Percentiles rank a stretch among this genome's conserved stretches.
Conservation (phyloP, 1,284 basidiomycete genomes). For the Apiotrichum laibachii region DNA sequence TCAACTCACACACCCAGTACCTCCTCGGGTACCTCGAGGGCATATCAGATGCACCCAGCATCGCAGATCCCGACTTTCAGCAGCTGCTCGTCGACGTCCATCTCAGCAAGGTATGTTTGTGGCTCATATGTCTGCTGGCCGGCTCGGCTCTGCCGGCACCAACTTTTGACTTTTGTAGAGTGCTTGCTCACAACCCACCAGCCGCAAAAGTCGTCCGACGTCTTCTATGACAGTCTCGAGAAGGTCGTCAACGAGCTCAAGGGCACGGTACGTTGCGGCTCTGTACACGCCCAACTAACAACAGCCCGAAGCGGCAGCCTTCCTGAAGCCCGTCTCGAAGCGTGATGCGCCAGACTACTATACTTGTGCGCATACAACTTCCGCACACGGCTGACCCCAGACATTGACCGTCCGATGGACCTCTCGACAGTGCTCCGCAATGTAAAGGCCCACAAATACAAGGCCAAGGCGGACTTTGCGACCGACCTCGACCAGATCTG, state of each 20-base stretch:
- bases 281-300: not conserved
- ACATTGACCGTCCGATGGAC: slow-evolving; percentile 91
- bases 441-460: slow-evolving; percentile 85
- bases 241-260: slow-evolving; percentile 78
- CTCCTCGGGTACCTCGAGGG: slow-evolving; percentile 51
- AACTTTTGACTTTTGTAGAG: not conserved
- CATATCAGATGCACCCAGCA: slow-evolving; percentile 45
- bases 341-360: slow-evolving; percentile 86
- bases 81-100: slow-evolving; percentile 51
- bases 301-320: slow-evolving; percentile 78
- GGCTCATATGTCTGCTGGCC: no score
- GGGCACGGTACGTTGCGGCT: slow-evolving; percentile 61
- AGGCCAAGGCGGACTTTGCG: slow-evolving; percentile 88
- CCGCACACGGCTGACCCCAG: slow-evolving; percentile 52
- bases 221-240: slow-evolving; percentile 87
- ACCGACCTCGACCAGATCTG: slow-evolving; percentile 94
- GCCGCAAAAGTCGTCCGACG: slow-evolving; percentile 69
- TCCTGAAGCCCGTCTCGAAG: slow-evolving; percentile 82
- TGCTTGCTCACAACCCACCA: slow-evolving; percentile 6
- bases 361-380: slow-evolving; percentile 58
- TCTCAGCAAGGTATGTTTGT: slow-evolving; percentile 46
- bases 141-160: not conserved
- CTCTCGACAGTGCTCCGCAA: slow-evolving; percentile 87
- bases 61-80: slow-evolving; percentile 49
- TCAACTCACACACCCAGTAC: slow-evolving; percentile 36